A percentile compares a stretch with the other conserved stretches of the same genome.
Conservation (phyloP, 495 filamentous ascomycete genomes). For the Penicillium angulare region DNA sequence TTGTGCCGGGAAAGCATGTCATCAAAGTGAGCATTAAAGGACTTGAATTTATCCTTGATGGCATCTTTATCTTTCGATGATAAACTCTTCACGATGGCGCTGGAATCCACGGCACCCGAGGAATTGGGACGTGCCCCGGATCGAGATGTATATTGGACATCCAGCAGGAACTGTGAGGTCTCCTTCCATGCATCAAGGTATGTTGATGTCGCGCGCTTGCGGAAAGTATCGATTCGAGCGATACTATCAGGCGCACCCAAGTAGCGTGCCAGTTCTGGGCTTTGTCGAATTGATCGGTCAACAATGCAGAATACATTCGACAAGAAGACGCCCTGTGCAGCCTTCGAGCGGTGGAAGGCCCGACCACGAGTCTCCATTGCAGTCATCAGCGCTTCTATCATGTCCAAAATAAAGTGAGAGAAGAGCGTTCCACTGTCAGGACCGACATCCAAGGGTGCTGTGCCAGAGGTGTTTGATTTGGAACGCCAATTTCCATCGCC, state of each 20-base stretch:
- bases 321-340: conserved; percentile 81
- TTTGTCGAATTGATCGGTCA: conserved; percentile 79
- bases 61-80: conserved; percentile 88
- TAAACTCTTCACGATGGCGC: conserved; percentile 76
- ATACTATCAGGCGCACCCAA: conserved; percentile 62
- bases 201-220: conserved; percentile 76
- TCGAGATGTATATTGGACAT: conserved; percentile 87
- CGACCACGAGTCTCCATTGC: conserved; percentile 75
- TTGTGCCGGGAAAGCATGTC: conserved; percentile 81
- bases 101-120: conserved; percentile 66
- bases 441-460: conserved; percentile 78
- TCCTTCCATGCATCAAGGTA: conserved; percentile 92
- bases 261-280: conserved; percentile 67
- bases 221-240: conserved; percentile 72
- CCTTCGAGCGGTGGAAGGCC: conserved; percentile 73
- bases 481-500: conserved; percentile 87
- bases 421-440: conserved; percentile 89
- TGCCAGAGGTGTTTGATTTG: conserved; percentile 57
- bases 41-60: conserved; percentile 92
- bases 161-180: conserved; percentile 77
- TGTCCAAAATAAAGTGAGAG: conserved; percentile 81
- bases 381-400: conserved; percentile 74
- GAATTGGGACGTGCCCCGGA: conserved; percentile 60
- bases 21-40: conserved; percentile 90
- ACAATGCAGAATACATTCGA: conserved; percentile 85